Evolutionary conservation across 352 stramenopile genomes (phyloP).

Genomic region (Phytophthora constricta): DNA sequence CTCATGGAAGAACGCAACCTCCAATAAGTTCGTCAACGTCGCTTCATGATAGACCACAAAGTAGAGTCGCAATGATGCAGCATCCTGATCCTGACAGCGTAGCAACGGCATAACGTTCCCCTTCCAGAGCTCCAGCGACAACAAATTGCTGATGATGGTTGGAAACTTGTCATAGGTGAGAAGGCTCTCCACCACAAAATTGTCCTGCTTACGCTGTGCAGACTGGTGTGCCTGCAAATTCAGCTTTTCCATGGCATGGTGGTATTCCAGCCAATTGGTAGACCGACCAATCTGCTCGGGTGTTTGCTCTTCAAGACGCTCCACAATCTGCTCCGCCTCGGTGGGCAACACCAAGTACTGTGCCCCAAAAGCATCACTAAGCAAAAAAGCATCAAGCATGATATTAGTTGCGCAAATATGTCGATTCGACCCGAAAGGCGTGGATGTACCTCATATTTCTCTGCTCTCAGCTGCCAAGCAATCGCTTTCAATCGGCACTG

Average conservation of each 20-base stretch:
- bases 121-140: slow-evolving; percentile 93
- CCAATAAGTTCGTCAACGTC: slow-evolving; percentile 88
- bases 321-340: slow-evolving; percentile 89
- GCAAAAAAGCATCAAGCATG: too few relatives aligned
- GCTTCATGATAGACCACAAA: slow-evolving; percentile 94
- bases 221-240: slow-evolving; percentile 95
- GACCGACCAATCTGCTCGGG: slow-evolving; percentile 66
- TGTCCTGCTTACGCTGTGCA: slow-evolving; percentile 89
- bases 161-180: slow-evolving; percentile 93
- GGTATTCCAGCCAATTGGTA: slow-evolving; percentile 86
- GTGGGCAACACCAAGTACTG: slow-evolving; percentile 76
- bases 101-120: slow-evolving; percentile 74
- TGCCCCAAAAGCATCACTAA: slow-evolving; percentile 35
- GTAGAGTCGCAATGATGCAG: slow-evolving; percentile 89
- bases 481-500: too few relatives aligned
- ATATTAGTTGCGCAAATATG: too few relatives aligned
- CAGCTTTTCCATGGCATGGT: slow-evolving; percentile 91
- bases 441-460: too few relatives aligned
- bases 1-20: slow-evolving; percentile 91
- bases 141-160: slow-evolving; percentile 87
- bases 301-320: slow-evolving; percentile 65
- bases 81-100: slow-evolving; percentile 51
- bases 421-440: too few relatives aligned
- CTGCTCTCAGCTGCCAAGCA: too few relatives aligned
- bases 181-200: slow-evolving; percentile 94